Conservation (phyloP, 2,329 filamentous ascomycete genomes). For the Dothideomycetes sp. region DNA sequence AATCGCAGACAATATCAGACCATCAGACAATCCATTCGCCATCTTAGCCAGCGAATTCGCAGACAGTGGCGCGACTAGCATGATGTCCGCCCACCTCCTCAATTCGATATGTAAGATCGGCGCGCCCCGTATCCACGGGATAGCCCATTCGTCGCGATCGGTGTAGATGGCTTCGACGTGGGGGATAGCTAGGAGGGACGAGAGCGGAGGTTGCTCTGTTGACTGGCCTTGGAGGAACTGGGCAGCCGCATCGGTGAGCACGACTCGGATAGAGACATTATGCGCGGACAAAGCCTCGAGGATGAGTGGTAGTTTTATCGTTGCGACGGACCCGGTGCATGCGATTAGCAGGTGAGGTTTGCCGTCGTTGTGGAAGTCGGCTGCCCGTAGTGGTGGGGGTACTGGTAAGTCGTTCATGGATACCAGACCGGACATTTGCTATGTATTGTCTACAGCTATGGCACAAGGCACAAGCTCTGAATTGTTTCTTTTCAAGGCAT, state of each 20-base stretch:
- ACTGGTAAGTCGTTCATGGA: conserved; percentile 3
- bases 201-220: conserved; percentile 61
- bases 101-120: conserved; percentile 85
- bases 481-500: no score
- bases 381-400: conserved; percentile 18
- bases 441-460: no score
- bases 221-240: conserved; percentile 70
- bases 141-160: conserved; percentile 77
- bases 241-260: conserved; percentile 64
- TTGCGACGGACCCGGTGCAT: conserved; percentile 67
- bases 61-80: conserved; percentile 70
- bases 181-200: conserved; percentile 46
- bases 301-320: conserved; percentile 58
- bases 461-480: conserved; percentile 2
- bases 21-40: conserved; percentile 64
- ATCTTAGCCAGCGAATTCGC: conserved; percentile 85
- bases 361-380: conserved; percentile 32
- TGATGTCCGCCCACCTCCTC: conserved; percentile 66
- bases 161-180: conserved; percentile 73
- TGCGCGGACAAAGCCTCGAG: conserved; percentile 42
- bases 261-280: conserved; percentile 67
- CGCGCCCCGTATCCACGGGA: conserved; percentile 67
- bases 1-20: conserved; percentile 60
- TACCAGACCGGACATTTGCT: no score
- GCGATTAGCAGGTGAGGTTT: conserved; percentile 55